Conservation (phyloP, 2,329 filamentous ascomycete species). For the Plenodomus lindquistii region DNA sequence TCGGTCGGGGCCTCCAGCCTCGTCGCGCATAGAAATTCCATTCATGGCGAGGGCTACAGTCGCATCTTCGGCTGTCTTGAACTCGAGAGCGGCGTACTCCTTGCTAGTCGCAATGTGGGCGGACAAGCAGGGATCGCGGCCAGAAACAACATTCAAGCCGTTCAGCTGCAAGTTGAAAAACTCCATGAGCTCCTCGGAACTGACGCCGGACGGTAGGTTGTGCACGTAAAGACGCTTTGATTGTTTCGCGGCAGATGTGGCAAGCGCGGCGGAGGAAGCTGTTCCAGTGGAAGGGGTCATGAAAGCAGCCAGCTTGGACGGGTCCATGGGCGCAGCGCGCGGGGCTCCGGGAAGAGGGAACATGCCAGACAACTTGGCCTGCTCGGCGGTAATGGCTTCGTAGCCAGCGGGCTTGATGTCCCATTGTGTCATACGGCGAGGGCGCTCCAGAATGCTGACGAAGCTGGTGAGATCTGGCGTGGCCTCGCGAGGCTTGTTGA, state of each 20-base stretch:
- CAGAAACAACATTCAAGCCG: slow-evolving; percentile 88
- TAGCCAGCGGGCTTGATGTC: slow-evolving; percentile 99
- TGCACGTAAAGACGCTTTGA: slow-evolving; percentile 88
- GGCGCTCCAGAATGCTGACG: slow-evolving; percentile 79
- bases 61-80: slow-evolving; percentile 82
- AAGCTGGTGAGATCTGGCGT: slow-evolving; percentile 92
- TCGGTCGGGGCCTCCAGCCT: slow-evolving; percentile 54
- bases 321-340: slow-evolving; percentile 93
- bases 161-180: slow-evolving; percentile 99
- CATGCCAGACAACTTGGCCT: slow-evolving; percentile 98
- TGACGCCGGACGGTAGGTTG: slow-evolving; percentile 74
- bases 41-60: slow-evolving; percentile 90
- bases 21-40: slow-evolving; percentile 79
- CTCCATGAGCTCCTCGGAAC: slow-evolving; percentile 73
- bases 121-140: slow-evolving; percentile 79
- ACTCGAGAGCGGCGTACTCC: slow-evolving; percentile 85
- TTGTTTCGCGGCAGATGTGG: slow-evolving; percentile 91
- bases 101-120: slow-evolving; percentile 80
- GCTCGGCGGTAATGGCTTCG: slow-evolving; percentile 96
- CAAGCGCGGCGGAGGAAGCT: slow-evolving; percentile 76
- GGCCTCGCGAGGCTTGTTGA: slow-evolving; percentile 88
- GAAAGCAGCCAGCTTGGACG: slow-evolving; percentile 89
- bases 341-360: slow-evolving; percentile 96
- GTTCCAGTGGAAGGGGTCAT: slow-evolving; percentile 83
- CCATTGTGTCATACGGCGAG: slow-evolving; percentile 95